Conservation (phyloP, 2,329 filamentous ascomycete genomes). For the Boeremia lycopersici region DNA sequence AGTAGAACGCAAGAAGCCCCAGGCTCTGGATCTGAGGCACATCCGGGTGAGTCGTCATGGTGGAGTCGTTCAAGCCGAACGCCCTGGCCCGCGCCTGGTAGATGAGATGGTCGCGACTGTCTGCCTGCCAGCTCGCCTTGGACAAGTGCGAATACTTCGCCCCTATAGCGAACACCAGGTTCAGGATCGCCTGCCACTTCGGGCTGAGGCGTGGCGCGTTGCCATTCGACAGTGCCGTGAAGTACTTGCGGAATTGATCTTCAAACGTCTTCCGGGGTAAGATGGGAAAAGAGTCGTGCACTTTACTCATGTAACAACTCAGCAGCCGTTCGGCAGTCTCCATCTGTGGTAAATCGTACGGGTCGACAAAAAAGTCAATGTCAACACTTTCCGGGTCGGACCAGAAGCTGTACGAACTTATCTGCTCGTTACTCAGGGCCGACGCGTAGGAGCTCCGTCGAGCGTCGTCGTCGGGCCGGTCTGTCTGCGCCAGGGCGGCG, state of each 20-base stretch:
- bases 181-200: conserved; percentile 49
- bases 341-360: too few relatives aligned
- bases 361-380: too few relatives aligned
- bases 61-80: conserved; percentile 34
- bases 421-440: too few relatives aligned
- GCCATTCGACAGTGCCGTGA: conserved; percentile 22
- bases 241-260: conserved; percentile 43
- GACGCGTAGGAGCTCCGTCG: conserved; percentile 28
- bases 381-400: too few relatives aligned
- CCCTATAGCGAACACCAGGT: conserved; percentile 51
- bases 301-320: too few relatives aligned
- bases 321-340: too few relatives aligned
- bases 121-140: conserved; percentile 17
- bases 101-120: conserved; percentile 40
- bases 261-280: conserved; percentile 40
- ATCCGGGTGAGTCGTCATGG: conserved; percentile 41
- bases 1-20: conserved; percentile 49
- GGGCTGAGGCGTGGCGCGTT: conserved; percentile 24
- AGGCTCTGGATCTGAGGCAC: conserved; percentile 48
- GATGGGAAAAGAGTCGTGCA: conserved; percentile 30
- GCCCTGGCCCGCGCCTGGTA: conserved; percentile 48
- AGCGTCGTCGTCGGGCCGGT: conserved; percentile 18
- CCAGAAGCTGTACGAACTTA: too few relatives aligned
- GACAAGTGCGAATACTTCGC: conserved; percentile 44
- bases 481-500: conserved; percentile 19